Percentiles rank a stretch among this genome's conserved stretches.
These are phyloP conservation scores for Sicyos edulis DNA, from an alignment of 306 rosid species.

Conservation along the genomic window DNA sequence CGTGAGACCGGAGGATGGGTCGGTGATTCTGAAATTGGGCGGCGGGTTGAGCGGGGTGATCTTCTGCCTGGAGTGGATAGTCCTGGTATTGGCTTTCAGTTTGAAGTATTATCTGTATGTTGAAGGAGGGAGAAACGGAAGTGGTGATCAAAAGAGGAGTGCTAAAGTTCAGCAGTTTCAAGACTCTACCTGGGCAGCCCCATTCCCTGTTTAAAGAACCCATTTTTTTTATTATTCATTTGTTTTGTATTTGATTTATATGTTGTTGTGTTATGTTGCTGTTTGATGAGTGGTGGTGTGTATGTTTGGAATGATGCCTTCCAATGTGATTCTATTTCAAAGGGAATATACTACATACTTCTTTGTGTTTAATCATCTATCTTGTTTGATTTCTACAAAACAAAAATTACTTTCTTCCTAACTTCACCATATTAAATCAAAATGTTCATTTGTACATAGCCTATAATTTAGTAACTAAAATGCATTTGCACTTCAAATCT, in stretches of 20 bases:
- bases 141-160: background rate
- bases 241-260: background rate
- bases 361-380: too few species aligned
- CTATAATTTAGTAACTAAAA: too few species aligned
- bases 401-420: too few species aligned
- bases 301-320: background rate
- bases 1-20: conserved; percentile 73
- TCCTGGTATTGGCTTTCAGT: conserved; percentile 65
- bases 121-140: conserved; percentile 30
- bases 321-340: background rate
- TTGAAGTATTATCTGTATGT: conserved; percentile 64
- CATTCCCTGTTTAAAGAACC: background rate
- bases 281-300: background rate
- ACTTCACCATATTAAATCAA: too few species aligned
- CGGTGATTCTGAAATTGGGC: conserved; percentile 61
- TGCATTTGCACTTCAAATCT: too few species aligned
- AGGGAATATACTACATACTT: background rate
- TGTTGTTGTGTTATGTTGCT: background rate
- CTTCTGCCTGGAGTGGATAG: conserved; percentile 84
- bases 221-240: background rate
- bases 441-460: too few species aligned
- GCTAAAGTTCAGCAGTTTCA: conserved; percentile 14
- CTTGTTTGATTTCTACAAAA: too few species aligned
- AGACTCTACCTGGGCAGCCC: background rate
- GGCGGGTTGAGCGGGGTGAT: conserved; percentile 71